These are phyloP conservation scores for Beauveria asiatica DNA, from an alignment of 2,329 filamentous ascomycete species.

Conservation along the genomic window DNA sequence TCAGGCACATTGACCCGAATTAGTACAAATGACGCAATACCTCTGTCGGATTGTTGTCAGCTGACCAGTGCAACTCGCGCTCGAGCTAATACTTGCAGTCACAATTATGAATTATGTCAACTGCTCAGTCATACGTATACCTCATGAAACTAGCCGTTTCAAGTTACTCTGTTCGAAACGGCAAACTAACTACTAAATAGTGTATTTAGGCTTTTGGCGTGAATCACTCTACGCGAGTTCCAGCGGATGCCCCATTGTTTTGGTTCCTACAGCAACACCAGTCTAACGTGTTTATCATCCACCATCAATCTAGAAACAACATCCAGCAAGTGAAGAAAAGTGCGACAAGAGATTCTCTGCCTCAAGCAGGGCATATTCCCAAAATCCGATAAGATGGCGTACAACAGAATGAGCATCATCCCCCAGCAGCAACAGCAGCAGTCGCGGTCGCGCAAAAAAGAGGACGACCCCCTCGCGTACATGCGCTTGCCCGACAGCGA, in stretches of 20 bases:
- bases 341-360: neutral
- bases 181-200: too few species aligned
- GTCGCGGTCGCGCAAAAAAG: constrained; percentile 47
- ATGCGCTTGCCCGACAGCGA: constrained; percentile 60
- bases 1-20: neutral
- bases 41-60: neutral
- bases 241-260: neutral
- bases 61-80: too few species aligned
- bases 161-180: neutral
- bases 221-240: constrained; percentile 1
- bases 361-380: neutral
- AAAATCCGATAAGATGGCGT: constrained; percentile 38
- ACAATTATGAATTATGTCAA: too few species aligned
- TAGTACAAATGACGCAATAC: constrained; percentile 1
- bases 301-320: neutral
- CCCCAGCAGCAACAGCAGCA: constrained; percentile 42
- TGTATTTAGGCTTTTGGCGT: neutral
- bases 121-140: too few species aligned
- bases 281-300: neutral
- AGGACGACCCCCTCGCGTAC: constrained; percentile 50
- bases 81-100: too few species aligned
- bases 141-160: too few species aligned
- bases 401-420: constrained; percentile 55
- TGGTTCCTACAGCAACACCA: constrained; percentile 10
- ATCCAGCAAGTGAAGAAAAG: neutral